Percentiles rank a stretch among this genome's conserved stretches.
Evolutionary conservation across 176 grass and related monocot species (phyloP).

Genomic region (Pontederia paniculata): DNA sequence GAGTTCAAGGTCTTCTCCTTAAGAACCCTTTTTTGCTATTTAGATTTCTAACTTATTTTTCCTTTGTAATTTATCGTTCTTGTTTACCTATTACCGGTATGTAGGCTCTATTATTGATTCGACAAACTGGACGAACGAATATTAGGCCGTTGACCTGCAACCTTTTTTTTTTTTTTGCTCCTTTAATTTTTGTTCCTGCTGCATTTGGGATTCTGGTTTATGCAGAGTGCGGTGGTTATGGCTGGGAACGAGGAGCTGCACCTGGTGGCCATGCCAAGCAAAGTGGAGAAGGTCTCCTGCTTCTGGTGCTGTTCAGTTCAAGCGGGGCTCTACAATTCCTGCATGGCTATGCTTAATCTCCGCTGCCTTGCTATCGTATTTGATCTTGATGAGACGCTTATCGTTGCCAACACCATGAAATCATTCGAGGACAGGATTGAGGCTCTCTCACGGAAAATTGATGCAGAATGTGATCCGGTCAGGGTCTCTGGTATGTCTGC

Average conservation of each 20-base stretch:
- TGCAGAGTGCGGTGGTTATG: conserved; percentile 70
- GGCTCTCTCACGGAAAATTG: conserved; percentile 55
- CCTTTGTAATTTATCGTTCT: too few relatives aligned
- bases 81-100: too few relatives aligned
- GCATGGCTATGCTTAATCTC: conserved; percentile 72
- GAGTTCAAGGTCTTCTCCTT: conserved; percentile 50
- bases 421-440: conserved; percentile 78
- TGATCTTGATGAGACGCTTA: conserved; percentile 93
- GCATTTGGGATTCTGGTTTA: not conserved
- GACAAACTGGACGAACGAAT: too few relatives aligned
- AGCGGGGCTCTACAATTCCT: conserved; percentile 48
- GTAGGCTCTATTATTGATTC: too few relatives aligned
- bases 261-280: conserved; percentile 87
- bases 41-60: too few relatives aligned
- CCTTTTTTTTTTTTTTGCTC: not conserved
- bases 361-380: conserved; percentile 89
- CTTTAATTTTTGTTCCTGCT: not conserved
- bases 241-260: conserved; percentile 82
- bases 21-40: not conserved
- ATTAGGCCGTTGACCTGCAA: too few relatives aligned
- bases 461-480: conserved; percentile 58
- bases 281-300: conserved; percentile 53
- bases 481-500: conserved; percentile 76
- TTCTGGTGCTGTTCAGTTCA: conserved; percentile 94
- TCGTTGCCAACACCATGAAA: conserved; percentile 96